phyloP scores from a whole-genome alignment of 2,329 filamentous ascomycete genomes.

The Pseudocercospora macadamiae region DNA sequence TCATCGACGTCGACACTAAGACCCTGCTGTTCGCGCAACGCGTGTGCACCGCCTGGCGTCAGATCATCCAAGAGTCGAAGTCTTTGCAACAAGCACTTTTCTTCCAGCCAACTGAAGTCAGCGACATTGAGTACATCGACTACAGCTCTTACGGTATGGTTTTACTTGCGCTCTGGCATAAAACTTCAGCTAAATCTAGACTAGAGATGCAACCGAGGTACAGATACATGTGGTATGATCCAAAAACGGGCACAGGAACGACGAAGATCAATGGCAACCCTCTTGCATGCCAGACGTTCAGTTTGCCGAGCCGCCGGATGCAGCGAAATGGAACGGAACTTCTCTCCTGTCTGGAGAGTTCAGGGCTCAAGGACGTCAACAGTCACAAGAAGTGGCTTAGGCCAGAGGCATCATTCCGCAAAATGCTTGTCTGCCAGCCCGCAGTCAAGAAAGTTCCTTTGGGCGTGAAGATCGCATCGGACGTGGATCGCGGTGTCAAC shows the following conservation, averaged over 20 bases:
- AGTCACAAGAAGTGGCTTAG: background rate
- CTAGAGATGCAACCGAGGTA: no score
- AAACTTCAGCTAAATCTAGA: no score
- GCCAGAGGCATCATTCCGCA: constrained; percentile 1
- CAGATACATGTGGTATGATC: no score
- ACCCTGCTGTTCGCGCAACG: background rate
- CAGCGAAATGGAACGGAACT: no score
- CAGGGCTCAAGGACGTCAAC: background rate
- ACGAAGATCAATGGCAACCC: no score
- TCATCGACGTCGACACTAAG: background rate
- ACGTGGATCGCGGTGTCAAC: no score
- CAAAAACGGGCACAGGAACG: no score
- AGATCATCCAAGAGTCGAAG: background rate
- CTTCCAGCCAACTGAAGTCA: background rate
- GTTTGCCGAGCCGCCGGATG: no score
- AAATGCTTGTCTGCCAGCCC: constrained; percentile 5
- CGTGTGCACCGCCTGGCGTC: background rate
- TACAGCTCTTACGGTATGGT: background rate
- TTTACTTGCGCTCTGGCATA: background rate
- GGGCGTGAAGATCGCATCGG: background rate
- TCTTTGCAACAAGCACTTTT: background rate
- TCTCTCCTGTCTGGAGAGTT: background rate
- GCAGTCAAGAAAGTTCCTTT: background rate
- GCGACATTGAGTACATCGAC: no score
- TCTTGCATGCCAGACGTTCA: no score